These are phyloP conservation scores for Elsinoe perseae DNA, from an alignment of 2,329 filamentous ascomycete species.

Conservation along the genomic window DNA sequence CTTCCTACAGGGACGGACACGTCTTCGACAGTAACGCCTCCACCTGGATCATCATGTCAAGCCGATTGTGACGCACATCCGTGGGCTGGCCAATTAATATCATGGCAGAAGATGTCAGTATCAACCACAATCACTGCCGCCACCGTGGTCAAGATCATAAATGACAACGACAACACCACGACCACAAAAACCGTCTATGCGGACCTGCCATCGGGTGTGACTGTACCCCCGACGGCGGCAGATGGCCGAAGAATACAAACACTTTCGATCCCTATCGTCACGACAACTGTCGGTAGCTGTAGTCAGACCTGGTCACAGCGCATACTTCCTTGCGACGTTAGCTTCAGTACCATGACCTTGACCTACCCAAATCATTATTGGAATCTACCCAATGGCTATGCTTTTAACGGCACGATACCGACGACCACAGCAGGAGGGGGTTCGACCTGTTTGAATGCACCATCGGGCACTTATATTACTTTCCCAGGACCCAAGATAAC, in stretches of 20 bases:
- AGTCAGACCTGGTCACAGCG: neutral
- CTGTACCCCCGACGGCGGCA: neutral
- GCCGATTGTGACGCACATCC: constrained; percentile 4
- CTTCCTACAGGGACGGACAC: neutral
- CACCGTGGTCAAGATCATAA: constrained; percentile 1
- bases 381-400: neutral
- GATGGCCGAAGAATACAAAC: constrained; percentile 5
- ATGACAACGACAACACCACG: constrained; percentile 7
- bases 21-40: neutral
- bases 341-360: neutral
- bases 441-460: neutral
- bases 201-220: constrained; percentile 1
- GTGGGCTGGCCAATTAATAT: neutral
- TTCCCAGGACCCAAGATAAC: neutral
- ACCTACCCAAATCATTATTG: constrained; percentile 2
- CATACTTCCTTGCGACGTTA: neutral
- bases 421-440: neutral
- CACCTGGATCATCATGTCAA: neutral
- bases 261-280: neutral
- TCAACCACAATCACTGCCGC: neutral
- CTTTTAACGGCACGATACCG: neutral
- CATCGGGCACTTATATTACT: neutral
- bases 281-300: neutral
- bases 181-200: constrained; percentile 9
- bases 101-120: constrained; percentile 7